Evolutionary conservation across 805 yeast species (phyloP).

Genomic region (Scheffersomyces amazonensis): DNA sequence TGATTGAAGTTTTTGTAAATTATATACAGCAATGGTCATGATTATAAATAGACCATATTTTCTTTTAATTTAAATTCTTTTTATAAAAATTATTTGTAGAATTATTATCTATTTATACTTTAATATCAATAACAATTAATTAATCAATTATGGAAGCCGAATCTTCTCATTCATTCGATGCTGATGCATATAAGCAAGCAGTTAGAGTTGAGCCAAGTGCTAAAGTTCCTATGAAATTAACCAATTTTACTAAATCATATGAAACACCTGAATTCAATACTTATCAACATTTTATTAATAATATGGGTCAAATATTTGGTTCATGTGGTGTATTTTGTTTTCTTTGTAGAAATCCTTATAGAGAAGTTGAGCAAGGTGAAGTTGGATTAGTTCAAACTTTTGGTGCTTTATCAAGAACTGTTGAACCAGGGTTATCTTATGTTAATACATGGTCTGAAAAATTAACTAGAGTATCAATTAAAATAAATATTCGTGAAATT

Average conservation of each 20-base stretch:
- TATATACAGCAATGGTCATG: no score
- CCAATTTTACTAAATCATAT: constrained; percentile 39
- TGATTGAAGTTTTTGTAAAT: no score
- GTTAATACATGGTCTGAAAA: constrained; percentile 66
- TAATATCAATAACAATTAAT: neutral
- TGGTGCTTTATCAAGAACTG: constrained; percentile 62
- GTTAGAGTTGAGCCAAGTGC: constrained; percentile 29
- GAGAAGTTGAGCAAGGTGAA: constrained; percentile 59
- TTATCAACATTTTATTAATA: constrained; percentile 39
- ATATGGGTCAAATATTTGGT: constrained; percentile 49
- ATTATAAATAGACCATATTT: no score
- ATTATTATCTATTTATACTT: no score
- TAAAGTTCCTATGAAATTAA: constrained; percentile 31
- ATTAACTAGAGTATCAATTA: constrained; percentile 48
- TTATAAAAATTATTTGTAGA: no score
- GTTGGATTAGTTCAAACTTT: constrained; percentile 67
- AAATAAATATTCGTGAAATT: constrained; percentile 58
- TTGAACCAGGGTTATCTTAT: constrained; percentile 66
- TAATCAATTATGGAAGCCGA: neutral
- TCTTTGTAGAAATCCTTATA: constrained; percentile 57
- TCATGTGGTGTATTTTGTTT: constrained; percentile 55
- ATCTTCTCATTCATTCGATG: constrained; percentile 8
- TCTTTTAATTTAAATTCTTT: no score
- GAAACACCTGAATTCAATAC: constrained; percentile 37
- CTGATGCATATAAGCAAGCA: constrained; percentile 8